These are phyloP conservation scores for Phytophthora cryptogea DNA, from an alignment of 352 stramenopile species.

Conservation along the genomic window DNA sequence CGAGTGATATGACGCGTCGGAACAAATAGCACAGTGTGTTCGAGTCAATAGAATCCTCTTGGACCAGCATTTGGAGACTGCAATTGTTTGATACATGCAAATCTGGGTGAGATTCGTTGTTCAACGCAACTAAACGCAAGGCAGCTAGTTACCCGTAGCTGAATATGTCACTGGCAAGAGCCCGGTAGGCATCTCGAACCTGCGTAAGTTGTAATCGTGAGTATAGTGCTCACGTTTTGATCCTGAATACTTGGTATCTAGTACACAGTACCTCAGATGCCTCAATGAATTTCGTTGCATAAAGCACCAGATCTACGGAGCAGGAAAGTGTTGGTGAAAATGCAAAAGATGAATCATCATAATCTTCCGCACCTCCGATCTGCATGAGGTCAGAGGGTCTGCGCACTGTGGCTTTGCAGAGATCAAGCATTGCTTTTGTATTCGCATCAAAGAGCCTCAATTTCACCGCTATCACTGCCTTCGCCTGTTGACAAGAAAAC, in stretches of 20 bases:
- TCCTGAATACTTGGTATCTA: not conserved
- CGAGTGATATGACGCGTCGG: conserved; percentile 58
- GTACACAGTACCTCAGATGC: conserved; percentile 34
- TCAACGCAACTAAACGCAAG: not conserved
- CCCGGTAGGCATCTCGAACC: conserved; percentile 57
- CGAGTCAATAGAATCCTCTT: conserved; percentile 39
- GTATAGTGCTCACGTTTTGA: not conserved
- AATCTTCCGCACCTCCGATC: conserved; percentile 48
- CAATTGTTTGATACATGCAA: conserved; percentile 7
- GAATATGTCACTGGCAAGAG: conserved; percentile 63
- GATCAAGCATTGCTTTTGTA: conserved; percentile 48
- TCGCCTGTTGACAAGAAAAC: conserved; percentile 37
- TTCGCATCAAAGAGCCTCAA: conserved; percentile 65
- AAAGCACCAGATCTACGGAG: conserved; percentile 63
- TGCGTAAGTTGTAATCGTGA: conserved; percentile 21
- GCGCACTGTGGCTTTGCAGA: conserved; percentile 52
- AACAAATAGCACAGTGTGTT: conserved; percentile 62
- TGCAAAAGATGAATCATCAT: not conserved
- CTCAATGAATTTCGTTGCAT: conserved; percentile 59
- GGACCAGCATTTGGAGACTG: conserved; percentile 66
- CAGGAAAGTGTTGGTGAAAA: conserved; percentile 1
- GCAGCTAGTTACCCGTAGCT: conserved; percentile 48
- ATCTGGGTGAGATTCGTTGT: not conserved
- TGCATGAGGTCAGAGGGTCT: conserved; percentile 47
- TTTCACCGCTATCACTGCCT: conserved; percentile 56